Conservation (phyloP, 2,329 filamentous ascomycete species). For the Alternaria metachromatica region DNA sequence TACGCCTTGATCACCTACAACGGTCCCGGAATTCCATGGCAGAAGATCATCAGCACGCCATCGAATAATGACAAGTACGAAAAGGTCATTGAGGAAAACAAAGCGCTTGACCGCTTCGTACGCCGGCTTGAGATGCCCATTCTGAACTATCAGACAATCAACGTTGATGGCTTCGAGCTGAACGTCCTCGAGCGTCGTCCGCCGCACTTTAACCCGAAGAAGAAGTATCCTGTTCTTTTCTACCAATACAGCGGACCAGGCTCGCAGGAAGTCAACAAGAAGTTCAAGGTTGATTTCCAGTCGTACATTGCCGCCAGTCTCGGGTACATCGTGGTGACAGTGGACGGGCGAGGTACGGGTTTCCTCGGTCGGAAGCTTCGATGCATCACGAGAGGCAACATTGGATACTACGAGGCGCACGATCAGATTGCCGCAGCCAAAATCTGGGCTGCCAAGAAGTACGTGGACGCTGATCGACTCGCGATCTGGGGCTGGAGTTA, state of each 20-base stretch:
- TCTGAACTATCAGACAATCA: slow-evolving; percentile 81
- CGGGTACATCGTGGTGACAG: slow-evolving; percentile 92
- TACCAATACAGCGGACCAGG: slow-evolving; percentile 92
- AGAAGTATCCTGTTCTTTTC: slow-evolving; percentile 93
- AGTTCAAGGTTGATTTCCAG: slow-evolving; percentile 86
- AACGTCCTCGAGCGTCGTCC: slow-evolving; percentile 85
- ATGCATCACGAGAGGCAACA: slow-evolving; percentile 79
- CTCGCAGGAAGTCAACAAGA: slow-evolving; percentile 85
- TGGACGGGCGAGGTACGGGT: slow-evolving; percentile 92
- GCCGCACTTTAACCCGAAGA: slow-evolving; percentile 82
- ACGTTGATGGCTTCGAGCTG: slow-evolving; percentile 77
- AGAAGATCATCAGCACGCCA: slow-evolving; percentile 86
- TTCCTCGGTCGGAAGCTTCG: slow-evolving; percentile 85
- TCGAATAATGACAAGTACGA: slow-evolving; percentile 70
- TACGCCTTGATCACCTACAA: slow-evolving; percentile 85
- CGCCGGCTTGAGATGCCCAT: slow-evolving; percentile 81
- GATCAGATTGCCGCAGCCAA: slow-evolving; percentile 93
- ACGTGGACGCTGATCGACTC: slow-evolving; percentile 81
- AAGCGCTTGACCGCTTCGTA: slow-evolving; percentile 70
- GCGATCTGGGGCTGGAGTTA: slow-evolving; percentile 99
- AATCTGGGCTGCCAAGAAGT: slow-evolving; percentile 79
- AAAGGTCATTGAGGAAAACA: slow-evolving; percentile 79
- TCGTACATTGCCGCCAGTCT: slow-evolving; percentile 83
- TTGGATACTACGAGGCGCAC: slow-evolving; percentile 82
- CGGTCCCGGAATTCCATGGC: slow-evolving; percentile 87